Evolutionary conservation across 2,329 filamentous ascomycete genomes (phyloP).

Genomic region (Didymella exigua): DNA sequence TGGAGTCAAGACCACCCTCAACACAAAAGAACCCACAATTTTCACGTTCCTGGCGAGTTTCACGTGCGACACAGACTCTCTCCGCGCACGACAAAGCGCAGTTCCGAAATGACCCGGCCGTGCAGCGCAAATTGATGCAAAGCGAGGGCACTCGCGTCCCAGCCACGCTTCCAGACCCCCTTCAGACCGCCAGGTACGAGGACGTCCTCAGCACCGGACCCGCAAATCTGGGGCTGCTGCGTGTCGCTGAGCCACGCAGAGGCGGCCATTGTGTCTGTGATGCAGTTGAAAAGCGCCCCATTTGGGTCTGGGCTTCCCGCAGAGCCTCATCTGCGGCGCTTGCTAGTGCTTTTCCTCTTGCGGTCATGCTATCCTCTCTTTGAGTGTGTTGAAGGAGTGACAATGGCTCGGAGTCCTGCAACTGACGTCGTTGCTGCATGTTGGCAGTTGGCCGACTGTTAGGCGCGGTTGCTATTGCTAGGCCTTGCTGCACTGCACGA

Average conservation of each 20-base stretch:
- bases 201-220: slow-evolving; percentile 4
- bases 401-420: slow-evolving; percentile 5
- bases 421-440: neutral
- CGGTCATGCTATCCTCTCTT: neutral
- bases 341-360: slow-evolving; percentile 18
- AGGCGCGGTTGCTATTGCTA: neutral
- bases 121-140: slow-evolving; percentile 2
- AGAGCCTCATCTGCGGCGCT: slow-evolving; percentile 19
- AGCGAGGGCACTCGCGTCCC: slow-evolving; percentile 12
- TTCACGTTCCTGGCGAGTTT: slow-evolving; percentile 2
- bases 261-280: neutral
- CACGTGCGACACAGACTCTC: slow-evolving; percentile 6
- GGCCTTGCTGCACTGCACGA: neutral
- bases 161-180: slow-evolving; percentile 17
- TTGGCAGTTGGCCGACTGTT: neutral
- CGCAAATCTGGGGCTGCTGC: slow-evolving; percentile 3
- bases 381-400: neutral
- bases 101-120: slow-evolving; percentile 14
- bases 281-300: neutral
- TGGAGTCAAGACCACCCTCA: slow-evolving; percentile 11
- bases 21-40: slow-evolving; percentile 6
- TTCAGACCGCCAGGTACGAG: slow-evolving; percentile 1
- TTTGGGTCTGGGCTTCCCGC: slow-evolving; percentile 18
- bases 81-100: slow-evolving; percentile 14
- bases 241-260: slow-evolving; percentile 15